Percentiles rank a stretch among this genome's conserved stretches.
These are phyloP conservation scores for Penicillium odoratum DNA, from an alignment of 495 filamentous ascomycete species.

Conservation along the genomic window DNA sequence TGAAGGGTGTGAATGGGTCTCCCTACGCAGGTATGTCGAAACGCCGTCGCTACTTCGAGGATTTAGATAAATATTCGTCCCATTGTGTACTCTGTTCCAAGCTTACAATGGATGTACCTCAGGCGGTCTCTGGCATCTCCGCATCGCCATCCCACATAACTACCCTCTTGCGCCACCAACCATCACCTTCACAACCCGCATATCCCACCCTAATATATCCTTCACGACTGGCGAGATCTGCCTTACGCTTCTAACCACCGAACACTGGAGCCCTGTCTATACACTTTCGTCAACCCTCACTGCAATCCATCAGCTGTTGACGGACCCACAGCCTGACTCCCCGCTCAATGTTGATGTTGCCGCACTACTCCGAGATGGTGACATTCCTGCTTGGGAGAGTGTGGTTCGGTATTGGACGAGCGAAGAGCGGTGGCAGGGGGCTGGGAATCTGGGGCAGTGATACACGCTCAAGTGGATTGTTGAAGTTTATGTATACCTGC, in stretches of 20 bases:
- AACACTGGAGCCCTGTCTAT: constrained; percentile 81
- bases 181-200: constrained; percentile 74
- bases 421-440: constrained; percentile 46
- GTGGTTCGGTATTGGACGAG: constrained; percentile 79
- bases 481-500: background rate
- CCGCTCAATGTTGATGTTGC: constrained; percentile 92
- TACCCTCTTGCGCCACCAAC: constrained; percentile 79
- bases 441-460: constrained; percentile 15
- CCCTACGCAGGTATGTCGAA: constrained; percentile 67
- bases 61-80: background rate
- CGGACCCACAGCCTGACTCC: constrained; percentile 73
- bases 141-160: constrained; percentile 69
- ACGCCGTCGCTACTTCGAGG: background rate
- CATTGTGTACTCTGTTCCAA: background rate
- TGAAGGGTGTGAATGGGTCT: constrained; percentile 64
- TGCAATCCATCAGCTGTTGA: constrained; percentile 74
- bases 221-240: constrained; percentile 89
- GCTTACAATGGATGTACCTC: background rate
- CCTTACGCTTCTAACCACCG: constrained; percentile 76
- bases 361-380: constrained; percentile 70
- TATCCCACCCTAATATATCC: constrained; percentile 84
- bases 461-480: background rate
- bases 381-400: constrained; percentile 72
- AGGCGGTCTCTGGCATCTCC: constrained; percentile 84
- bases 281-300: constrained; percentile 75